Percentiles rank a stretch among this genome's conserved stretches.
These are phyloP conservation scores for Debaryomyces sp. DNA, from an alignment of 1,139 yeast species.

Conservation along the genomic window DNA sequence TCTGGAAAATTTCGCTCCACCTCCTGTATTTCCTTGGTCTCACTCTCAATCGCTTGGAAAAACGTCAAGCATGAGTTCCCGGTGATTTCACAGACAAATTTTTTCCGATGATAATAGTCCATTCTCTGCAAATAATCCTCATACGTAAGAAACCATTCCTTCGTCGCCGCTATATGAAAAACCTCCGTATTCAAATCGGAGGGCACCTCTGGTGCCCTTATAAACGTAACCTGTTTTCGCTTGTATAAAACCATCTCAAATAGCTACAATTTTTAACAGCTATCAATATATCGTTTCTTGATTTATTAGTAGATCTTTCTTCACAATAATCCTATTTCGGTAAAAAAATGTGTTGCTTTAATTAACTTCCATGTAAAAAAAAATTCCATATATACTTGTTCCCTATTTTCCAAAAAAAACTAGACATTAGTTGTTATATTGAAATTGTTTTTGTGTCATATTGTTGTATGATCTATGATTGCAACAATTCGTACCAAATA, in stretches of 20 bases:
- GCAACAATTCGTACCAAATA: not conserved
- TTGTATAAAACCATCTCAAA: slow-evolving; percentile 64
- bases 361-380: slow-evolving; percentile 3
- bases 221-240: slow-evolving; percentile 65
- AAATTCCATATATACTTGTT: not conserved
- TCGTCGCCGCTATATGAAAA: slow-evolving; percentile 80
- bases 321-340: not conserved
- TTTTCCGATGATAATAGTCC: slow-evolving; percentile 71
- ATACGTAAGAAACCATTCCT: slow-evolving; percentile 82
- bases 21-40: slow-evolving; percentile 62
- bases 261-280: not conserved
- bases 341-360: not conserved
- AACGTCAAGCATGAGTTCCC: slow-evolving; percentile 91
- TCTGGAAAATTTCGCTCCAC: slow-evolving; percentile 89
- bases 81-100: slow-evolving; percentile 93
- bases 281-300: not conserved
- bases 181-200: slow-evolving; percentile 56
- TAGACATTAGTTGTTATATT: slow-evolving; percentile 1
- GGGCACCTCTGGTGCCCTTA: slow-evolving; percentile 60
- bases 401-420: not conserved
- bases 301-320: not conserved
- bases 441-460: slow-evolving; percentile 3
- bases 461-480: not conserved
- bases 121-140: slow-evolving; percentile 71
- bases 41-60: slow-evolving; percentile 85